phyloP scores from a whole-genome alignment of 2,329 filamentous ascomycete species.

The Colletotrichum brevisporum region DNA sequence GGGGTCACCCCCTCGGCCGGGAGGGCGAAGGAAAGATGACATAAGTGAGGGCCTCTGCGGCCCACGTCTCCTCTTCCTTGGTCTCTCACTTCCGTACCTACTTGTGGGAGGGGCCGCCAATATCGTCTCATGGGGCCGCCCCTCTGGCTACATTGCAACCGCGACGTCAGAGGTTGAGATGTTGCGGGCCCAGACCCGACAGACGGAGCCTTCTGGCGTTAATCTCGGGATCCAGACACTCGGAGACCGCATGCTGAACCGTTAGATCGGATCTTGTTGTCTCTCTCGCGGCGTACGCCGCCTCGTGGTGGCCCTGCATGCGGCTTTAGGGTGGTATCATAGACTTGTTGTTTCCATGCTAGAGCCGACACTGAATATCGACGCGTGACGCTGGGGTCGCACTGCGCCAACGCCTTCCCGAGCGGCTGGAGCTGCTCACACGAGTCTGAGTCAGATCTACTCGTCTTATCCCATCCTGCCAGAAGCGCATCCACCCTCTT shows the following conservation, averaged over 20 bases:
- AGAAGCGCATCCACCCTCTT: background rate
- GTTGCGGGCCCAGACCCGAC: background rate
- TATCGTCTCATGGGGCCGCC: slow-evolving; percentile 13
- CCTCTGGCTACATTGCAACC: background rate
- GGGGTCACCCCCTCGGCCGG: slow-evolving; percentile 19
- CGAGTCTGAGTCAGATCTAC: slow-evolving; percentile 24
- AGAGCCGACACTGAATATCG: slow-evolving; percentile 33
- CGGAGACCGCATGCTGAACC: slow-evolving; percentile 20
- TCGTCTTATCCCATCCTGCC: slow-evolving; percentile 9
- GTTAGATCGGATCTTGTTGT: slow-evolving; percentile 10
- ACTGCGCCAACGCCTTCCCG: slow-evolving; percentile 33
- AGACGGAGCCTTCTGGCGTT: slow-evolving; percentile 2
- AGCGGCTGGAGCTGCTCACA: slow-evolving; percentile 32
- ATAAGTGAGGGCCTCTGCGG: slow-evolving; percentile 11
- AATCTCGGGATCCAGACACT: slow-evolving; percentile 17
- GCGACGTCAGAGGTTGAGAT: slow-evolving; percentile 13
- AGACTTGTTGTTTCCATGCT: slow-evolving; percentile 27
- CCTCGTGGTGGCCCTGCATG: slow-evolving; percentile 3
- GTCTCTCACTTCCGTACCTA: slow-evolving; percentile 1
- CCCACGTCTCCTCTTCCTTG: slow-evolving; percentile 15
- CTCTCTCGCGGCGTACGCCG: background rate
- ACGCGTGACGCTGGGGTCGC: slow-evolving; percentile 36
- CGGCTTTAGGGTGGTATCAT: slow-evolving; percentile 12
- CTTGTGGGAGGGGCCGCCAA: slow-evolving; percentile 14
- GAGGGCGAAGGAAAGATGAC: background rate